phyloP scores from a whole-genome alignment of 768 basidiomycete species.

The Tricholoma bakamatsutake region DNA sequence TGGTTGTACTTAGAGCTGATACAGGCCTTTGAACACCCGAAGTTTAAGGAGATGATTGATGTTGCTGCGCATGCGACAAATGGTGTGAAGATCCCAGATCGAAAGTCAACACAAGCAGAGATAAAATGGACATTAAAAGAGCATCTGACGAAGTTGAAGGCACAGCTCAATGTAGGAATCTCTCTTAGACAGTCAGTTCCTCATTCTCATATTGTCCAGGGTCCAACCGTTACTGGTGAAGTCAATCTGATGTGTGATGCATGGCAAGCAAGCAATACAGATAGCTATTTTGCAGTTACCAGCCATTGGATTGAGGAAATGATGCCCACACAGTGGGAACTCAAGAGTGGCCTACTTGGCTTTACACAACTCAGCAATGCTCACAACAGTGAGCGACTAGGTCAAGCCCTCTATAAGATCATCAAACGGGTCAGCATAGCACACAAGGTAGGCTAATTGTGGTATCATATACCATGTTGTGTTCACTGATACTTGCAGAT shows the following conservation, averaged over 20 bases:
- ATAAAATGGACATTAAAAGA: conserved; percentile 26
- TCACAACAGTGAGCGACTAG: conserved; percentile 25
- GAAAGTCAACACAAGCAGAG: conserved; percentile 17
- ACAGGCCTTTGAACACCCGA: conserved; percentile 17
- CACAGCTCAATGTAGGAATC: background rate
- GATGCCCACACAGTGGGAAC: too few species aligned
- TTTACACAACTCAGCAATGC: conserved; percentile 28
- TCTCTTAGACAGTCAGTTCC: too few species aligned
- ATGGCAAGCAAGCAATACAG: too few species aligned
- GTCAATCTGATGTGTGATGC: too few species aligned
- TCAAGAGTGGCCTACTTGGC: conserved; percentile 18
- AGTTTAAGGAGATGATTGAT: conserved; percentile 30
- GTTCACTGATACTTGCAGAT: conserved; percentile 16
- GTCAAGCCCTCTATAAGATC: conserved; percentile 16
- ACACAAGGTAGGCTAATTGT: conserved; percentile 22
- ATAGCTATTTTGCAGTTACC: too few species aligned
- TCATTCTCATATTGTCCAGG: too few species aligned
- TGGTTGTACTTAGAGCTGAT: too few species aligned
- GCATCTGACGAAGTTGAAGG: conserved; percentile 1
- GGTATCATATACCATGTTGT: background rate
- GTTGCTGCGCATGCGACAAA: conserved; percentile 20
- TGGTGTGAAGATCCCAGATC: conserved; percentile 29
- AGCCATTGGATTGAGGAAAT: too few species aligned
- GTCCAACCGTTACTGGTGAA: too few species aligned
- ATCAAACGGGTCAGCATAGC: conserved; percentile 19